These are phyloP conservation scores for Neurospora sp. DNA, from an alignment of 495 filamentous ascomycete species.

Conservation along the genomic window DNA sequence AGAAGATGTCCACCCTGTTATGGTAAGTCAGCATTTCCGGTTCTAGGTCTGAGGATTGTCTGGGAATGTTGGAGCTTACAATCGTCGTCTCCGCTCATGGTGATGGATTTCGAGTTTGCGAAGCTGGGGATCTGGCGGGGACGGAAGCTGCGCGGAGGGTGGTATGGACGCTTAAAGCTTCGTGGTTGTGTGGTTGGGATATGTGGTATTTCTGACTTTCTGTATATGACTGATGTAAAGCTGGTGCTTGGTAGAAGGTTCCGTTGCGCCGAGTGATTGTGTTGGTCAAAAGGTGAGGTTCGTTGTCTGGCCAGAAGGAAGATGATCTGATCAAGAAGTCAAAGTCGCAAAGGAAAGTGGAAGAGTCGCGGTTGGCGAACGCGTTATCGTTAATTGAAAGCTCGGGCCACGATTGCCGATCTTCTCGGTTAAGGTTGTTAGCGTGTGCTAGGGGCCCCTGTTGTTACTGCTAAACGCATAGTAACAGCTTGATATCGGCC, in stretches of 20 bases:
- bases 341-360: not conserved
- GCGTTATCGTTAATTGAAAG: constrained; percentile 14
- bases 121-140: not conserved
- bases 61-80: not conserved
- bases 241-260: not conserved
- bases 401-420: constrained; percentile 1
- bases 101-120: not conserved
- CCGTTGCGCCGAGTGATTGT: not conserved
- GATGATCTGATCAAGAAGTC: not conserved
- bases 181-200: not conserved
- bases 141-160: not conserved
- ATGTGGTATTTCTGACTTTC: not conserved
- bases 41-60: not conserved
- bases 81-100: not conserved
- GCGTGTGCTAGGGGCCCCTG: not conserved
- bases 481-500: not conserved
- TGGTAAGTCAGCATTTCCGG: constrained; percentile 5
- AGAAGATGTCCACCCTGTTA: constrained; percentile 60
- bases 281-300: not conserved
- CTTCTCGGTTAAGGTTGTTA: not conserved
- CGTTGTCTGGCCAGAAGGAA: not conserved
- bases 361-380: constrained; percentile 3
- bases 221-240: not conserved
- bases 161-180: not conserved
- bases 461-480: not conserved